A percentile compares a stretch with the other conserved stretches of the same genome.
Evolutionary conservation across 306 rosid genomes (phyloP).

Genomic region (Ormosia semicastrata): DNA sequence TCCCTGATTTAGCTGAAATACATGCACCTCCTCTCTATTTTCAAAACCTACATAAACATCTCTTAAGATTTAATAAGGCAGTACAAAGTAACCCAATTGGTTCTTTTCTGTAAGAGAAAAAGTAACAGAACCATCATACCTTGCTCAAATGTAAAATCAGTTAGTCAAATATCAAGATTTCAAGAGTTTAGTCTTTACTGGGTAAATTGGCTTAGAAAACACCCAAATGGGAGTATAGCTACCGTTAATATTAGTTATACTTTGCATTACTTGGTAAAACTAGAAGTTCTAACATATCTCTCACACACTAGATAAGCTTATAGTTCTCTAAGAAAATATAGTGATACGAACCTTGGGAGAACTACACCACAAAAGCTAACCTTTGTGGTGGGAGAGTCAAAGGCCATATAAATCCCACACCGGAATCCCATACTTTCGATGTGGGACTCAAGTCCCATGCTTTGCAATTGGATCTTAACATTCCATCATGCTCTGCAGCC

Average conservation of each 20-base stretch:
- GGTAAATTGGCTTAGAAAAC: background rate
- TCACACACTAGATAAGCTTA: background rate
- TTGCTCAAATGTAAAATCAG: slow-evolving; percentile 11
- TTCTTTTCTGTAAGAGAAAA: background rate
- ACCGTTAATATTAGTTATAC: background rate
- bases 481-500: no score
- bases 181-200: background rate
- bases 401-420: no score
- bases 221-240: background rate
- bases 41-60: background rate
- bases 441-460: no score
- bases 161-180: background rate
- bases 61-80: background rate
- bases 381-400: no score
- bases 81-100: background rate
- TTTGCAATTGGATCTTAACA: no score
- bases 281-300: background rate
- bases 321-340: background rate
- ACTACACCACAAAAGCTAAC: no score
- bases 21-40: background rate
- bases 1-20: background rate
- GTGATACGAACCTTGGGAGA: no score
- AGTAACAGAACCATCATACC: background rate
- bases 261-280: slow-evolving; percentile 7
- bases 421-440: no score